Base-by-base conservation (phyloP, 352 stramenopile genomes). In the Thalassiosira hispida region DNA sequence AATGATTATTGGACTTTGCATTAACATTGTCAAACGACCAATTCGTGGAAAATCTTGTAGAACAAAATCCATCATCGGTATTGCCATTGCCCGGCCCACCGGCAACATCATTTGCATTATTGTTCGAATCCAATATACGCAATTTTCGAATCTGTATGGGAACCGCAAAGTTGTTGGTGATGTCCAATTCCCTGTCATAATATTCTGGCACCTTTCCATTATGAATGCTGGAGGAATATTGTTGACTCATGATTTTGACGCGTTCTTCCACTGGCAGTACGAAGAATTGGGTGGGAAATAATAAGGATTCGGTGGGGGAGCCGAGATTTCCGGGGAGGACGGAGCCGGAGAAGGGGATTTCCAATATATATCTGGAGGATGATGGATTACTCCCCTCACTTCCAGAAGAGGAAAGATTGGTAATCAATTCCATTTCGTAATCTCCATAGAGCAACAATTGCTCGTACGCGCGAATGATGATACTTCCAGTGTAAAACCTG, bases 81-180 rank as follows among this genome's bases (percentile, higher is more conserved):
- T 53, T 52, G 18, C 25, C 51, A 20, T n/a, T n/a, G n/a, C n/a
- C n/a, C n/a, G n/a, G n/a, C n/a, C n/a, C n/a, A n/a, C n/a, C n/a
- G n/a, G n/a, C n/a, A n/a, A n/a, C n/a, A n/a, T n/a, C n/a, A n/a
- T n/a, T n/a, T n/a, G n/a, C n/a, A n/a, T n/a, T n/a, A n/a, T n/a
- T n/a, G n/a, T n/a, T n/a, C n/a, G n/a, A n/a, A n/a, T n/a, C n/a
- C n/a, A n/a, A n/a, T n/a, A n/a, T n/a, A n/a, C n/a, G n/a, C n/a
- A n/a, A n/a, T n/a, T n/a, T n/a, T n/a, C n/a, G n/a, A n/a, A 87
- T 79, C 1, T 70, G 60, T 42, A 87, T 75, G 18, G 80, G 71
- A 47, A 87, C 70, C 18, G 56, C 60, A 72, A 87, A 87, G 57
- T 87, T 87, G 55, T 84, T 87, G 14, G 51, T 79, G 27, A 87